Base-by-base conservation (phyloP, 2,329 filamentous ascomycete species). In the Aaosphaeria arxii region DNA sequence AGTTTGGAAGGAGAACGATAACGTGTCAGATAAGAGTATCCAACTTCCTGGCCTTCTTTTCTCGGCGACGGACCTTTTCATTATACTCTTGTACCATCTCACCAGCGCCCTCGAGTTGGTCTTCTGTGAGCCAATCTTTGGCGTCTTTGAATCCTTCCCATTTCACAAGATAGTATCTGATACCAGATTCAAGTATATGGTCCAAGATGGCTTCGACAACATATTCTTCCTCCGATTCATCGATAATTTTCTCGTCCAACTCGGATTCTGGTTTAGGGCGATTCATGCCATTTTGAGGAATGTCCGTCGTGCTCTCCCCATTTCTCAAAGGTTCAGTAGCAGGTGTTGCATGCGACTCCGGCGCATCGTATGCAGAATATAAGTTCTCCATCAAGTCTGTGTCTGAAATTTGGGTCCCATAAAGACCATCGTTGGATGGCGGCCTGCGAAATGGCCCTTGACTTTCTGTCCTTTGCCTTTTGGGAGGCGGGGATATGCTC, bases 111-210 rank as follows among this genome's bases (percentile, higher is more conserved):
- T 49, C 53, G 6, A 69, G 51, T 17, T 66, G 59, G 7, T 59
- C 56, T 43, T 61, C 59, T 0, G 56, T 33, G 4, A 68, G 45
- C 65, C 66, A 70, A 41, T 66, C 63, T n/a, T 57, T 51, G 2
- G 55, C 57, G 30, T 67, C 59, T 6, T 63, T 55, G 39, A 63
- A 65, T 1, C 62, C 65, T 24, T 62, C 57, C 66, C 66, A 70
- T 35, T 66, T 67, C n/a, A 70, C 63, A 0, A 63, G 58, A 30
- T 64, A 70, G 45, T 55, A 63, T 4, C 54, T 62, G 30, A 50
- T 52, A 1, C 54, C 50, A 4, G 53, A 46, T 6, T 61, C 47
- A 38, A 53, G 50, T 24, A 51, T 56, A 44, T 70, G 63, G 40
- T 56, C 55, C 1, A 63, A 32, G 28, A 70, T 66, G 24, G 50